Conservation (phyloP, 495 filamentous ascomycete genomes). For the Aspergillus mulundensis region DNA sequence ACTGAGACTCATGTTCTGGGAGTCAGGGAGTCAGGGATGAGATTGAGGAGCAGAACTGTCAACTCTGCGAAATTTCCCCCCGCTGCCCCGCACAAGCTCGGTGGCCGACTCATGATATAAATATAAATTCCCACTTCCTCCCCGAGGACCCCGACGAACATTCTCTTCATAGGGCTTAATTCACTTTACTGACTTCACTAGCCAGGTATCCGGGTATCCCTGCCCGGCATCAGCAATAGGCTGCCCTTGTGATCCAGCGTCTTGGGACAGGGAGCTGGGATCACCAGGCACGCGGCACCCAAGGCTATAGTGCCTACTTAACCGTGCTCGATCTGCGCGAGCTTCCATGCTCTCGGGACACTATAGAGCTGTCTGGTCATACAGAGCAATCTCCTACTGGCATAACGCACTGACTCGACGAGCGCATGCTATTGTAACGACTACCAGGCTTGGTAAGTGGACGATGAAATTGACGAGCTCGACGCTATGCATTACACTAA, state of each 20-base stretch:
- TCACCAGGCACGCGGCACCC: not conserved
- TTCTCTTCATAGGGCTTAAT: not conserved
- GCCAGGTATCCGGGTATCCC: not conserved
- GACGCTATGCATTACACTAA: not conserved
- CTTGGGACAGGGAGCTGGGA: not conserved
- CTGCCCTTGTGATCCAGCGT: too few species aligned
- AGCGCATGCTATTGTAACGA: not conserved
- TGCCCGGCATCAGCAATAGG: too few species aligned
- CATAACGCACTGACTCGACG: too few species aligned
- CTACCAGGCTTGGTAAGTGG: not conserved
- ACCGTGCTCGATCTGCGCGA: not conserved
- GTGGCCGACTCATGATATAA: not conserved
- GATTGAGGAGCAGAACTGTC: not conserved
- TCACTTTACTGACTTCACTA: constrained; percentile 2
- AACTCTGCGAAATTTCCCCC: not conserved
- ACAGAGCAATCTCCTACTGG: too few species aligned
- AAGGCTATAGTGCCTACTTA: not conserved
- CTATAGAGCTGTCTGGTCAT: not conserved
- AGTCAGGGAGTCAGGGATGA: too few species aligned
- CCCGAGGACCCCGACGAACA: not conserved
- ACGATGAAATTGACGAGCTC: not conserved
- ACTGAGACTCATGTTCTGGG: too few species aligned
- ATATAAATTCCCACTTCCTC: not conserved
- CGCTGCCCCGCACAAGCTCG: constrained; percentile 7
- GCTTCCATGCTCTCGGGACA: constrained; percentile 1